phyloP scores from a whole-genome alignment of 306 rosid genomes.

The Rosa chinensis region DNA sequence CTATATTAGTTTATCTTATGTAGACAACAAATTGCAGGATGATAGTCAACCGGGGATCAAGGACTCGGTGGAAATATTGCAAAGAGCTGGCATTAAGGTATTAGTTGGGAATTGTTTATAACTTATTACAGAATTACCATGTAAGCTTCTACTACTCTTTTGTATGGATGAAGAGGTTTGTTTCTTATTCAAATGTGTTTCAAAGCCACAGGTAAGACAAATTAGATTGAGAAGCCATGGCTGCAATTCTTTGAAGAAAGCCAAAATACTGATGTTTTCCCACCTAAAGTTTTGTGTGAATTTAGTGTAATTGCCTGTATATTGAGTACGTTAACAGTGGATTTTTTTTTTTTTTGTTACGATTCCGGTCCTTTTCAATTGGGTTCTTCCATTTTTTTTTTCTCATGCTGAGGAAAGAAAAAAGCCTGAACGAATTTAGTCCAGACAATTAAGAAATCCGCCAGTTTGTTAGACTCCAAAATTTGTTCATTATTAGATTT shows the following conservation, averaged over 20 bases:
- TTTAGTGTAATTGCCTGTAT: background rate
- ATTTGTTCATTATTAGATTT: background rate
- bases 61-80: background rate
- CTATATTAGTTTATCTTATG: background rate
- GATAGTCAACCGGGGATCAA: background rate
- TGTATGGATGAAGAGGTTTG: background rate
- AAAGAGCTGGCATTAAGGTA: background rate
- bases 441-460: background rate
- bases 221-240: background rate
- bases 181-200: background rate
- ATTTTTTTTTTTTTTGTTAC: background rate
- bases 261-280: background rate
- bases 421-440: no score
- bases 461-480: background rate
- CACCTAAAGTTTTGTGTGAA: background rate
- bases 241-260: background rate
- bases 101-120: background rate
- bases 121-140: background rate
- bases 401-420: no score
- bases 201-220: background rate
- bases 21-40: slow-evolving; percentile 8
- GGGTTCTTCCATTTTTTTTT: background rate
- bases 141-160: background rate
- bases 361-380: background rate
- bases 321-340: background rate